Evolutionary conservation across 768 basidiomycete genomes (phyloP), one percentile per base, ranked within the genome.

Genomic region (Mycena galopus): DNA sequence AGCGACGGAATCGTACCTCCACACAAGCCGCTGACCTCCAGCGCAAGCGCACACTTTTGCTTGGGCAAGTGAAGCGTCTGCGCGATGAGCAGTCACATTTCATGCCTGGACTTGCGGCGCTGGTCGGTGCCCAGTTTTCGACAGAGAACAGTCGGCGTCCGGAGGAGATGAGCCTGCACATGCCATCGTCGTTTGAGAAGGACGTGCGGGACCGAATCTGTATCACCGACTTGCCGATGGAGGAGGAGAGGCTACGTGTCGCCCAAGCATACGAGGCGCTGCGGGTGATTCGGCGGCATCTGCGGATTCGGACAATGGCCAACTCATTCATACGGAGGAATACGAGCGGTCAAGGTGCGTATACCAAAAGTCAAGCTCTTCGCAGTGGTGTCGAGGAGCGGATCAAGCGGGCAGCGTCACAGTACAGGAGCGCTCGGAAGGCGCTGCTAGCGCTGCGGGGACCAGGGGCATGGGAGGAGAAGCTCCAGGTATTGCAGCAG

Each of bases 151-250:
- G 3, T 0, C 23, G 53, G 0, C 59, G 67, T 10, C 75, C 77
- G 3, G 78, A 80, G 32, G 27, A 37, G 6, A 69, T 69, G 19
- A 56, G 25, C 10, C 66, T 80, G 1, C 67, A 73, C 27, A 71
- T 80, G 6, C 79, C 80, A 0, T 79, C 79, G 6, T 63, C 74
- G 1, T 72, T 80, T 17, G 4, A 61, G 5, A 1, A 23, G 10
- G 29, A 32, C 0, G n/a, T 56, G 25, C 30, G 57, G 6, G 23
- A 32, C 2, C 14, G 14, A 14, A 50, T 69, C 19, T 80, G 79
- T 44, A 12, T 67, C 14, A 7, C 44, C 25, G 74, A 71, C n/a
- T 17, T 81, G 6, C 27, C 47, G 1, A 47, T 68, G n/a, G 75
- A 77, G 42, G 77, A 81, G 65, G 71, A 75, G 16, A 62, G 69